Conservation (phyloP, 495 filamentous ascomycete genomes). For the Darksidea phi region DNA sequence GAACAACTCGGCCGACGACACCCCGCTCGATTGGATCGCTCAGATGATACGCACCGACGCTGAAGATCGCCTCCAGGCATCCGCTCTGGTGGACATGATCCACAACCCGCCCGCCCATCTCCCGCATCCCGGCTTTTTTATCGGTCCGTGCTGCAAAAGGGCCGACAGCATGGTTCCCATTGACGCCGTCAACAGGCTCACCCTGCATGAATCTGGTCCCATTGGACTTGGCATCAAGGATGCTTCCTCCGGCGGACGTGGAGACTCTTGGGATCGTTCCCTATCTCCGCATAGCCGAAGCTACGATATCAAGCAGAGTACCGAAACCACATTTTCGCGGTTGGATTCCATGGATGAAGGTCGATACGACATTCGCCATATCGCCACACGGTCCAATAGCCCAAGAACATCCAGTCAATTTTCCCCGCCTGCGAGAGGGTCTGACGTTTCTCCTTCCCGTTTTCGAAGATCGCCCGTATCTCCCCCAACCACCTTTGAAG, state of each 20-base stretch:
- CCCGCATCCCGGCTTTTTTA: neutral
- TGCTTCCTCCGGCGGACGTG: too few relatives aligned
- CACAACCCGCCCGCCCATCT: neutral
- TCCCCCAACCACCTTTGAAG: constrained; percentile 8
- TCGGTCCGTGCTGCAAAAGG: constrained; percentile 16
- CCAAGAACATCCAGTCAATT: neutral
- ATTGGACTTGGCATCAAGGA: constrained; percentile 1
- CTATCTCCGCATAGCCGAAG: too few relatives aligned
- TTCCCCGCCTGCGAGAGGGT: neutral
- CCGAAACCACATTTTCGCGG: neutral
- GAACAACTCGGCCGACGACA: constrained; percentile 14
- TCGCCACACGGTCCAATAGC: constrained; percentile 5
- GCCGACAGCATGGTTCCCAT: constrained; percentile 11
- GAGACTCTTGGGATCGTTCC: too few relatives aligned
- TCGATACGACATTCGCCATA: neutral
- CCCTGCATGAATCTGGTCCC: neutral
- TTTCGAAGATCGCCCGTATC: constrained; percentile 4
- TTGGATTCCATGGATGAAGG: neutral
- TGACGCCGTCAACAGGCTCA: neutral
- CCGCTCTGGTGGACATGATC: constrained; percentile 13
- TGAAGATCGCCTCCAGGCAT: constrained; percentile 5
- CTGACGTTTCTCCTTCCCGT: neutral
- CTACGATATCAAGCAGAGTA: constrained; percentile 4
- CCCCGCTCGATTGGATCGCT: constrained; percentile 18
- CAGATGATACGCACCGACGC: constrained; percentile 13